phyloP scores from a whole-genome alignment of 169 alveolate species.

The Plasmodium vivax region DNA sequence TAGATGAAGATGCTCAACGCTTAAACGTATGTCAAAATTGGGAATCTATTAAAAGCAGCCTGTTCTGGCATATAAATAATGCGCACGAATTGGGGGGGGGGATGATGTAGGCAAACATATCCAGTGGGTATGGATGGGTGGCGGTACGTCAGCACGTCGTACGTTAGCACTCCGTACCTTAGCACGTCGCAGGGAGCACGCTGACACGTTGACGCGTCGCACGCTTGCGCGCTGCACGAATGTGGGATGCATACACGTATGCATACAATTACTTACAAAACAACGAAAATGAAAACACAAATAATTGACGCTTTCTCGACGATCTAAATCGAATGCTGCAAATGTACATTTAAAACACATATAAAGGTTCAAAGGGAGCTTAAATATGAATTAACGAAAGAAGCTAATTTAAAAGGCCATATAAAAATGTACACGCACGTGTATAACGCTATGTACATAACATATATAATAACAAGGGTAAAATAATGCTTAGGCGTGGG shows the following conservation, averaged over 20 bases:
- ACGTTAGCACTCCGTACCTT: not conserved
- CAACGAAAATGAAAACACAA: conserved; percentile 1
- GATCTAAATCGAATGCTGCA: not conserved
- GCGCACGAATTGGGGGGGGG: not conserved
- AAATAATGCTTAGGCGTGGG: not conserved
- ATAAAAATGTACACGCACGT: not conserved
- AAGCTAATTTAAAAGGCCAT: not conserved
- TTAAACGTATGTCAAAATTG: not conserved
- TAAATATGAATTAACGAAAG: not conserved
- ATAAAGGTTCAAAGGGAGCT: not conserved
- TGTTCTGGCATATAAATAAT: not conserved
- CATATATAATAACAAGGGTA: not conserved
- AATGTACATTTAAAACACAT: not conserved
- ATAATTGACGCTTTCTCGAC: not conserved
- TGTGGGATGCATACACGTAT: not conserved
- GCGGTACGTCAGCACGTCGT: not conserved
- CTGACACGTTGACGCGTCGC: not conserved
- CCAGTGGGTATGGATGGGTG: not conserved
- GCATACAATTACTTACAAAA: not conserved
- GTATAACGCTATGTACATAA: not conserved
- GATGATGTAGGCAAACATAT: not conserved
- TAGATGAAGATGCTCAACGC: not conserved
- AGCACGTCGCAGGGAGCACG: not conserved
- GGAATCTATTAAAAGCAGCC: not conserved
- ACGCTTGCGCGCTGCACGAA: not conserved